A percentile compares a stretch with the other conserved stretches of the same genome.
These are phyloP conservation scores for Kickxella alabastrina DNA, from an alignment of 192 early-diverging fungal species.

Conservation along the genomic window DNA sequence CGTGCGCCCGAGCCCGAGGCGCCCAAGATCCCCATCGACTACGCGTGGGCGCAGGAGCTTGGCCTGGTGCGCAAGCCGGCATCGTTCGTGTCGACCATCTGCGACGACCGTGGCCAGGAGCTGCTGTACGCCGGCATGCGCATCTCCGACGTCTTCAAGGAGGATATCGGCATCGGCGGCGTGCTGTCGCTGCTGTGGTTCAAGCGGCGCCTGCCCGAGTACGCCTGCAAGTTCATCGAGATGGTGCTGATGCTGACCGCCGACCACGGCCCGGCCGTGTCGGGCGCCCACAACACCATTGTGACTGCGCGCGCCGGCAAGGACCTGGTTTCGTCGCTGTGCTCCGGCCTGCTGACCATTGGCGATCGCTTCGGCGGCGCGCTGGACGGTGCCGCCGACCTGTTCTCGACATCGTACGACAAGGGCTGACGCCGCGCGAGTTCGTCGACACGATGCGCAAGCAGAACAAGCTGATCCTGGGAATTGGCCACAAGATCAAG, in stretches of 20 bases:
- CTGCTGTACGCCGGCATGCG: constrained; percentile 97
- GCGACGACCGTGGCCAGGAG: constrained; percentile 99
- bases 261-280: constrained; percentile 98
- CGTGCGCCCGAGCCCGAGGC: constrained; percentile 80
- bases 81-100: constrained; percentile 97
- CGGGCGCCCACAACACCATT: constrained; percentile 87
- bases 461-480: constrained; percentile 95
- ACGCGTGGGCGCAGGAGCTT: constrained; percentile 98
- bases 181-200: constrained; percentile 97
- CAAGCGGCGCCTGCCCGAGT: constrained; percentile 91
- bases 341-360: constrained; percentile 93
- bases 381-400: constrained; percentile 91
- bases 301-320: constrained; percentile 96
- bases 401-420: constrained; percentile 91
- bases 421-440: constrained; percentile 87
- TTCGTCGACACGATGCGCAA: constrained; percentile 94
- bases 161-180: constrained; percentile 97
- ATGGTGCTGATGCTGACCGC: constrained; percentile 99
- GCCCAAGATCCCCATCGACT: constrained; percentile 99
- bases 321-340: constrained; percentile 93
- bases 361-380: constrained; percentile 98
- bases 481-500: constrained; percentile 99
- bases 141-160: constrained; percentile 97
- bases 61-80: constrained; percentile 98
- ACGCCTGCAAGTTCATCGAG: constrained; percentile 97